Evolutionary conservation across 805 yeast genomes (phyloP).

Genomic region (Teunomyces stri): DNA sequence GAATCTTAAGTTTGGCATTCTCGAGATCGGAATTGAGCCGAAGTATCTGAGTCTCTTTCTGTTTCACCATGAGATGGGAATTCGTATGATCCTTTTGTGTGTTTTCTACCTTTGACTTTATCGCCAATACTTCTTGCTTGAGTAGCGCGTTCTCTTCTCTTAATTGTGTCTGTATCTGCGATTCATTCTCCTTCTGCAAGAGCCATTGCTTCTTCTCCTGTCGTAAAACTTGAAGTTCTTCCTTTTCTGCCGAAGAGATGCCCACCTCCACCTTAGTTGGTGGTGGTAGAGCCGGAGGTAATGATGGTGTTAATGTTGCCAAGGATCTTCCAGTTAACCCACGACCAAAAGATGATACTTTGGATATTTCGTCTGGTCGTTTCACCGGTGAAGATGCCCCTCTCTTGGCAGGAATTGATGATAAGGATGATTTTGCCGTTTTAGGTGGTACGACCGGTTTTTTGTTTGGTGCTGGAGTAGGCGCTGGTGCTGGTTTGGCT

Average conservation of each 20-base stretch:
- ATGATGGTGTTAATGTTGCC: conserved; percentile 19
- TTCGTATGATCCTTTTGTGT: conserved; percentile 51
- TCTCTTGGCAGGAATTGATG: conserved; percentile 61
- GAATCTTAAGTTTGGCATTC: conserved; percentile 48
- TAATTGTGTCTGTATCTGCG: conserved; percentile 23
- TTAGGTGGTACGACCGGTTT: conserved; percentile 8
- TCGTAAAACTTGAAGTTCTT: conserved; percentile 51
- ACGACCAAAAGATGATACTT: conserved; percentile 29
- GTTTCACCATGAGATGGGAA: conserved; percentile 51
- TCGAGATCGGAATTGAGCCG: conserved; percentile 64
- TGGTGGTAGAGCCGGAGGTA: conserved; percentile 10
- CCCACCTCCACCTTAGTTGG: conserved; percentile 12
- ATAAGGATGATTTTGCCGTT: conserved; percentile 18
- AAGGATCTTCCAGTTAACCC: conserved; percentile 46
- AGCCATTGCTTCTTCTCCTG: conserved; percentile 52
- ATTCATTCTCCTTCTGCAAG: conserved; percentile 17
- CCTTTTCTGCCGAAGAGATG: conserved; percentile 27
- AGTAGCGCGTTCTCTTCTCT: conserved; percentile 21
- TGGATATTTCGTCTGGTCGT: conserved; percentile 30
- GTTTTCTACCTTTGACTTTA: conserved; percentile 34
- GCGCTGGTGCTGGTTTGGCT: not conserved
- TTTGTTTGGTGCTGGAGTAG: conserved; percentile 15
- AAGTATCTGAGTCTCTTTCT: conserved; percentile 66
- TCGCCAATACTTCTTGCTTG: conserved; percentile 22
- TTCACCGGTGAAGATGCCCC: conserved; percentile 71